phyloP scores from a whole-genome alignment of 805 yeast species.

The Nakazawaea siamensis region DNA sequence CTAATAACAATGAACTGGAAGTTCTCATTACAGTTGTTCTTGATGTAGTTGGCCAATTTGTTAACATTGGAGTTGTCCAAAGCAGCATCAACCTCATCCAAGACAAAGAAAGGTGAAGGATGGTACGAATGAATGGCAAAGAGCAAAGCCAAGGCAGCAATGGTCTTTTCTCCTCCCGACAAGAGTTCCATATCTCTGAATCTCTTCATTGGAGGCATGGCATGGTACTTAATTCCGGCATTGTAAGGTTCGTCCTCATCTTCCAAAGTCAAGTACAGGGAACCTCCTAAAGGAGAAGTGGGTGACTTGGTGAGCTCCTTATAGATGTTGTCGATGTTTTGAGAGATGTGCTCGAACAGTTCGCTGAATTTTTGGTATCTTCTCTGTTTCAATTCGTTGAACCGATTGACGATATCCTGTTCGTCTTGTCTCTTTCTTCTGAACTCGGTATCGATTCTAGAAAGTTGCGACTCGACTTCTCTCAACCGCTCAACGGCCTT shows the following conservation, averaged over 20 bases:
- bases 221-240: conserved; percentile 81
- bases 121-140: conserved; percentile 87
- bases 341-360: conserved; percentile 73
- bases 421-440: conserved; percentile 55
- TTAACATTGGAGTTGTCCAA: conserved; percentile 84
- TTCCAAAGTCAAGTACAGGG: conserved; percentile 83
- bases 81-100: conserved; percentile 98
- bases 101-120: conserved; percentile 92
- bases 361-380: conserved; percentile 59
- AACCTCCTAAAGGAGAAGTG: conserved; percentile 77
- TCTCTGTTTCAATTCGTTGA: conserved; percentile 47
- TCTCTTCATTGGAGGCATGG: conserved; percentile 93
- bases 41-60: conserved; percentile 80
- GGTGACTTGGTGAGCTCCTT: conserved; percentile 75
- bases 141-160: conserved; percentile 88
- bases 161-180: conserved; percentile 95
- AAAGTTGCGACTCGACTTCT: conserved; percentile 55
- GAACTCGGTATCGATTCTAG: conserved; percentile 58
- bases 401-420: conserved; percentile 41
- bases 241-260: conserved; percentile 86
- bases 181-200: conserved; percentile 87
- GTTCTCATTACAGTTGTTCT: conserved; percentile 61
- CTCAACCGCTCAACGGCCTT: conserved; percentile 71
- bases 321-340: conserved; percentile 66
- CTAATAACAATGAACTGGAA: conserved; percentile 92